phyloP scores from a whole-genome alignment of 2,329 filamentous ascomycete genomes.

The Acephala macrosclerotiorum region DNA sequence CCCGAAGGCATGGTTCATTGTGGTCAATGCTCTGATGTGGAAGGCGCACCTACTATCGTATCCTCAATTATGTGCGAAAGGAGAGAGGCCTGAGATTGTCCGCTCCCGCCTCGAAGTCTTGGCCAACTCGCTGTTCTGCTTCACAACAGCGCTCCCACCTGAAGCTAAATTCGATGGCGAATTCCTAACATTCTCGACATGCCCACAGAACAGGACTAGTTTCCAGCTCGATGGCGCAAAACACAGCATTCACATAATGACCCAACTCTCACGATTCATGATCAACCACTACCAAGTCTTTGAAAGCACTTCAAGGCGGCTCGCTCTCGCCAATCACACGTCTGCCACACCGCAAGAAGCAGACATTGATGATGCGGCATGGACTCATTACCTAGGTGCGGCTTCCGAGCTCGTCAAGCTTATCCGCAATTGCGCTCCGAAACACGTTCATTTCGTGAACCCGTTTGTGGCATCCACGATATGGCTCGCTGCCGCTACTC shows the following conservation, averaged over 20 bases:
- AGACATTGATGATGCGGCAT: conserved; percentile 20
- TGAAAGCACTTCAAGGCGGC: conserved; percentile 16
- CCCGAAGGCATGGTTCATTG: conserved; percentile 49
- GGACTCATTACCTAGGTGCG: conserved; percentile 27
- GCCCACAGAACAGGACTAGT: neutral
- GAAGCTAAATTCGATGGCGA: conserved; percentile 20
- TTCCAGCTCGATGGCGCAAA: conserved; percentile 23
- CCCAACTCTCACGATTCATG: conserved; percentile 30
- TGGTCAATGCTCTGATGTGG: conserved; percentile 47
- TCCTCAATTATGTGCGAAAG: conserved; percentile 15
- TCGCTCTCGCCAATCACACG: neutral
- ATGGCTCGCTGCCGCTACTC: conserved; percentile 32
- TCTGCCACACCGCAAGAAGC: neutral
- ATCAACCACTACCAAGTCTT: conserved; percentile 31
- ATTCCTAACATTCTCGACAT: conserved; percentile 21
- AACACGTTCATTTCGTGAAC: conserved; percentile 29
- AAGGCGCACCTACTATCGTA: conserved; percentile 18
- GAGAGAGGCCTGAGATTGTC: neutral
- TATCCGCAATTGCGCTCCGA: conserved; percentile 18
- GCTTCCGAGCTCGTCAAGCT: conserved; percentile 26
- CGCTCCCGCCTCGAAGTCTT: conserved; percentile 15
- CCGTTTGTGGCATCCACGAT: conserved; percentile 32
- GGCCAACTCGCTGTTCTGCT: conserved; percentile 27
- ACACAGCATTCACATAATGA: conserved; percentile 33
- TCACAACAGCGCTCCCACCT: conserved; percentile 23